Base-by-base conservation (phyloP, 768 basidiomycete genomes). In the Mycena polygramma region DNA sequence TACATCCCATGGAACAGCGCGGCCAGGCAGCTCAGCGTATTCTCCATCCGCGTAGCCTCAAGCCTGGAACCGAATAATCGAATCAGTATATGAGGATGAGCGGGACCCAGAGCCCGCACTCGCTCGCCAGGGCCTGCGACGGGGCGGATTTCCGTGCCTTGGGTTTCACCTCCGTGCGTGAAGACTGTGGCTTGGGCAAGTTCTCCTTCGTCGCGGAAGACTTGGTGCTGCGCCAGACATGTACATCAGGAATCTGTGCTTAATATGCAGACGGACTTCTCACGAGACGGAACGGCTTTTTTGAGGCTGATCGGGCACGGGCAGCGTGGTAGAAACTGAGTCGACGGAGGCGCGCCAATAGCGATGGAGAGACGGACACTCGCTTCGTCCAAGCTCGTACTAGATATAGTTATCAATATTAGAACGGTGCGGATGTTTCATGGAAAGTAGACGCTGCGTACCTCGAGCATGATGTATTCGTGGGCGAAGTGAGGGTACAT, bases 1-100 rank as follows among this genome's bases (percentile, higher is more conserved):
- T 70, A 70, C 69, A 70, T 66, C 10, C 69, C 64, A 13, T 66
- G 59, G 64, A 70, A 70, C 48, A 70, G 63, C 11, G n/a, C 7
- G 7, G 58, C 63, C 5, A 70, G 69, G 22, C 37, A 54, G 59
- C 20, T 63, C 24, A 70, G 54, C 2, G 60, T 51, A 45, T 3
- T 54, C 14, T 70, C 69, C 2, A 41, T 20, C 36, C 51, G 66
- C 1, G 54, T 20, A 22, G 22, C 39, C 5, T 65, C 63, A 13
- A 35, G 15, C 35, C 64, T 65, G 52, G 20, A 35, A 2, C 30
- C 30, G 30, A 30, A 30, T 30, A 30, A 37, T 54, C 15, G 11
- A 20, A 19, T 39, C 30, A 57, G 26, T 10, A 68, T 19, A 39
- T n/a, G 36, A 11, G 24, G 5, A 19, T 20, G 30, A 24, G 22